These are phyloP conservation scores for Chlorencoelia australis DNA, from an alignment of 2,329 filamentous ascomycete species.

Conservation along the genomic window DNA sequence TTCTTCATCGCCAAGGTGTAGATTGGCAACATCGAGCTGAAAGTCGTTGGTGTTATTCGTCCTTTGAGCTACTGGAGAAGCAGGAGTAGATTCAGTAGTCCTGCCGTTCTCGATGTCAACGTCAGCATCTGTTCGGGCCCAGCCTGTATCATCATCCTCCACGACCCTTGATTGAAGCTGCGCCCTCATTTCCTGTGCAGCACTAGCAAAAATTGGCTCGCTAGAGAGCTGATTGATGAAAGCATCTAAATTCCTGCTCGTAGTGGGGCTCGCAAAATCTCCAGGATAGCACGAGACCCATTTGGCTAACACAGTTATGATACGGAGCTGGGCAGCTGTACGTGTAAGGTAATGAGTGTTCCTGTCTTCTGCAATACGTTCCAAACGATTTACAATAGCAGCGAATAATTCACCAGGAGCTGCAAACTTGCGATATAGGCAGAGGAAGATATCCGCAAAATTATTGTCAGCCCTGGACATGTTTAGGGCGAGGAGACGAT, in stretches of 20 bases:
- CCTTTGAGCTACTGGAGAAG: conserved; percentile 14
- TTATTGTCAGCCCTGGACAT: conserved; percentile 83
- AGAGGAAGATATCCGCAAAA: conserved; percentile 81
- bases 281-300: conserved; percentile 89
- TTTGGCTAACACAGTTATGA: conserved; percentile 73
- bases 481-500: conserved; percentile 72
- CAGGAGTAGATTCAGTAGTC: conserved; percentile 13
- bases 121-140: conserved; percentile 73
- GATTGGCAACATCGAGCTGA: conserved; percentile 1
- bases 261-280: conserved; percentile 75
- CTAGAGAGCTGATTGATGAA: conserved; percentile 68
- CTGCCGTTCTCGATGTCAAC: conserved; percentile 20
- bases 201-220: conserved; percentile 73
- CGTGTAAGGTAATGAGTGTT: conserved; percentile 62
- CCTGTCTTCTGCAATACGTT: conserved; percentile 57
- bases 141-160: conserved; percentile 86
- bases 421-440: conserved; percentile 88
- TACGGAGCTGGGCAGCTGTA: conserved; percentile 71
- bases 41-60: conserved; percentile 8
- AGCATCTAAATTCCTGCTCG: conserved; percentile 59
- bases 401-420: conserved; percentile 69
- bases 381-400: conserved; percentile 67
- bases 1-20: conserved; percentile 6
- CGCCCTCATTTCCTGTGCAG: conserved; percentile 75
- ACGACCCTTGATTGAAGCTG: conserved; percentile 61